A percentile compares a stretch with the other conserved stretches of the same genome.
Conservation (phyloP, 495 filamentous ascomycete species). For the Corynascus novoguineensis region DNA sequence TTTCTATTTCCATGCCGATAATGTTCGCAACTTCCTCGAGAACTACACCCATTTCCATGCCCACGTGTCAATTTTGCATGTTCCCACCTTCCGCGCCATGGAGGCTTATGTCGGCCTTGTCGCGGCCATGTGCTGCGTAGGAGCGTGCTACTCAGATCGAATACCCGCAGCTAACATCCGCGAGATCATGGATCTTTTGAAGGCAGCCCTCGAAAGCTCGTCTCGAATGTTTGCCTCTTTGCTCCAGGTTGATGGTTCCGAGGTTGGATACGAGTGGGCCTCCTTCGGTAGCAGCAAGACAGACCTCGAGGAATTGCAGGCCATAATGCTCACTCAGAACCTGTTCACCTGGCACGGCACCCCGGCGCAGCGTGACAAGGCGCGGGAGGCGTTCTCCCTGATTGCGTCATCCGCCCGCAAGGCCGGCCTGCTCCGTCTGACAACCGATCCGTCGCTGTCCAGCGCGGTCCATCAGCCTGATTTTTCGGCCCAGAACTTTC, state of each 20-base stretch:
- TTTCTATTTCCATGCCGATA: conserved; percentile 50
- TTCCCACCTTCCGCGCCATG: conserved; percentile 58
- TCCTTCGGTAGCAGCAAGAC: conserved; percentile 31
- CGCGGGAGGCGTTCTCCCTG: conserved; percentile 47
- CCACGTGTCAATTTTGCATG: conserved; percentile 64
- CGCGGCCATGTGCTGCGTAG: conserved; percentile 58
- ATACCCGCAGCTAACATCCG: conserved; percentile 50
- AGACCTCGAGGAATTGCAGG: conserved; percentile 54
- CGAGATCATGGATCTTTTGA: conserved; percentile 53
- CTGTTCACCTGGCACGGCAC: conserved; percentile 61
- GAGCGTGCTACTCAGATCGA: conserved; percentile 59
- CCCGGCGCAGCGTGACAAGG: conserved; percentile 49
- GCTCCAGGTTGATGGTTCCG: conserved; percentile 29
- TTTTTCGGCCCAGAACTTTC: conserved; percentile 32
- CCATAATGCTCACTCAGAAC: conserved; percentile 50
- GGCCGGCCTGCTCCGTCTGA: conserved; percentile 46
- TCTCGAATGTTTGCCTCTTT: conserved; percentile 42
- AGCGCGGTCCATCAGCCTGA: conserved; percentile 45
- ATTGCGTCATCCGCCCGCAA: conserved; percentile 48
- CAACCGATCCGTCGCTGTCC: conserved; percentile 28
- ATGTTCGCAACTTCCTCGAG: conserved; percentile 57
- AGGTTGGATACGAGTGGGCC: conserved; percentile 31
- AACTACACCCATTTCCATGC: conserved; percentile 58
- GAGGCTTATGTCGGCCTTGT: conserved; percentile 56
- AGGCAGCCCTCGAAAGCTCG: conserved; percentile 44